phyloP scores from a whole-genome alignment of 169 alveolate species.

The Babesia ovis region DNA sequence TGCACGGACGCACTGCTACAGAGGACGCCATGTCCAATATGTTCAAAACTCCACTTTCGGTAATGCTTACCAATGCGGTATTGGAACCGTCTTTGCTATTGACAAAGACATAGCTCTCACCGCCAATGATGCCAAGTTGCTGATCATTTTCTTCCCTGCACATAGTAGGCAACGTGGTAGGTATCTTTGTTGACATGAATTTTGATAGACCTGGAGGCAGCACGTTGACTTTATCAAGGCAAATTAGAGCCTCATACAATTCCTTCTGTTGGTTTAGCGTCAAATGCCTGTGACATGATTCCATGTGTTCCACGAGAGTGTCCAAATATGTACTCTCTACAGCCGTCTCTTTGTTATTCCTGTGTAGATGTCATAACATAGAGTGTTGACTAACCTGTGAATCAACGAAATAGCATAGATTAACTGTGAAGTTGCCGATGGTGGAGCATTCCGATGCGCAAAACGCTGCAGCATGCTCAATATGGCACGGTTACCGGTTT shows the following conservation, averaged over 20 bases:
- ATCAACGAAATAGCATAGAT: slow-evolving; percentile 8
- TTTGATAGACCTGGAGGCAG: slow-evolving; percentile 11
- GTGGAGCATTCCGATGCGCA: neutral
- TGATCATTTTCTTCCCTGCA: slow-evolving; percentile 10
- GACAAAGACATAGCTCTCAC: slow-evolving; percentile 22
- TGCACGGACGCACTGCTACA: slow-evolving; percentile 1
- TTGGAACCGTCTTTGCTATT: neutral
- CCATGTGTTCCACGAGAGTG: slow-evolving; percentile 7
- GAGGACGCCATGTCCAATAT: slow-evolving; percentile 12
- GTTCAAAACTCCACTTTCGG: slow-evolving; percentile 22
- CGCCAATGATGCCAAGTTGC: slow-evolving; percentile 39
- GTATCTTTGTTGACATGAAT: slow-evolving; percentile 33
- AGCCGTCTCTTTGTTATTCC: neutral
- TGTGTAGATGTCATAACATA: neutral
- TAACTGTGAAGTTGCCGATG: slow-evolving; percentile 13
- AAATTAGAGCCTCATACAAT: slow-evolving; percentile 26
- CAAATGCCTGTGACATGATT: slow-evolving; percentile 24
- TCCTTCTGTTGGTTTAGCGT: slow-evolving; percentile 41
- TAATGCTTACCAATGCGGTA: slow-evolving; percentile 17
- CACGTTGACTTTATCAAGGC: neutral
- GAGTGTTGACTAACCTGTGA: neutral
- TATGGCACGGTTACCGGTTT: neutral
- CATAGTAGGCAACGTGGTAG: slow-evolving; percentile 44
- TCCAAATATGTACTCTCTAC: neutral
- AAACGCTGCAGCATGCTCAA: neutral